A percentile compares a stretch with the other conserved stretches of the same genome.
These are phyloP conservation scores for Apophysomyces elegans DNA, from an alignment of 371 early-diverging fungal species.

Conservation along the genomic window DNA sequence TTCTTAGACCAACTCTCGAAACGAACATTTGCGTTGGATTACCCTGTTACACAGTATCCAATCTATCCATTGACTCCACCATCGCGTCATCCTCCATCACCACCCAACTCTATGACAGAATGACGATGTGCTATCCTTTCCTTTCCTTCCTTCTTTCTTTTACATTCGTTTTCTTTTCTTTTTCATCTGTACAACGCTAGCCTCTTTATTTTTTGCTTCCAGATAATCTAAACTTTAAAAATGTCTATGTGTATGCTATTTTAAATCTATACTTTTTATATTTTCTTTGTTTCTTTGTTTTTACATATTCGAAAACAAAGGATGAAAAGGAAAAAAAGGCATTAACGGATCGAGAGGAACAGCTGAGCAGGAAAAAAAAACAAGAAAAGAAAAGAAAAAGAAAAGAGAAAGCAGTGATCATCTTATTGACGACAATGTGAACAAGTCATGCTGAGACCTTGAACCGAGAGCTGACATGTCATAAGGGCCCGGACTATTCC, in stretches of 20 bases:
- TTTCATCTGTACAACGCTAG: background rate
- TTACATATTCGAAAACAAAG: background rate
- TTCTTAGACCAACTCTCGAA: constrained; percentile 34
- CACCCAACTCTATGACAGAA: constrained; percentile 4
- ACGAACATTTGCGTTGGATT: constrained; percentile 30
- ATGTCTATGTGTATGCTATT: constrained; percentile 8
- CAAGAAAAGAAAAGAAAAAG: background rate
- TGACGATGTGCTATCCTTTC: background rate
- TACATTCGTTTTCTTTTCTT: background rate
- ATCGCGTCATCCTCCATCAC: constrained; percentile 21
- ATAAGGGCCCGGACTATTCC: background rate
- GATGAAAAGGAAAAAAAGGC: background rate
- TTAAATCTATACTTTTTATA: background rate
- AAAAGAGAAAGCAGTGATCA: background rate
- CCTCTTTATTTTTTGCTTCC: background rate
- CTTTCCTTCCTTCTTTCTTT: background rate
- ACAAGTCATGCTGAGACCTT: background rate
- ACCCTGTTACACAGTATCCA: constrained; percentile 20
- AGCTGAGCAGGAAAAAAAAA: background rate
- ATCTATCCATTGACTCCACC: constrained; percentile 36
- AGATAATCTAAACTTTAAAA: background rate
- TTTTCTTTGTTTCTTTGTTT: background rate
- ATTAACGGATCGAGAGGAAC: background rate
- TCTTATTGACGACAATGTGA: constrained; percentile 9
- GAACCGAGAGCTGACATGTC: constrained; percentile 5